Percentiles rank a stretch among this genome's conserved stretches.
These are phyloP conservation scores for Exophiala sideris DNA, from an alignment of 2,329 filamentous ascomycete species.

Conservation along the genomic window DNA sequence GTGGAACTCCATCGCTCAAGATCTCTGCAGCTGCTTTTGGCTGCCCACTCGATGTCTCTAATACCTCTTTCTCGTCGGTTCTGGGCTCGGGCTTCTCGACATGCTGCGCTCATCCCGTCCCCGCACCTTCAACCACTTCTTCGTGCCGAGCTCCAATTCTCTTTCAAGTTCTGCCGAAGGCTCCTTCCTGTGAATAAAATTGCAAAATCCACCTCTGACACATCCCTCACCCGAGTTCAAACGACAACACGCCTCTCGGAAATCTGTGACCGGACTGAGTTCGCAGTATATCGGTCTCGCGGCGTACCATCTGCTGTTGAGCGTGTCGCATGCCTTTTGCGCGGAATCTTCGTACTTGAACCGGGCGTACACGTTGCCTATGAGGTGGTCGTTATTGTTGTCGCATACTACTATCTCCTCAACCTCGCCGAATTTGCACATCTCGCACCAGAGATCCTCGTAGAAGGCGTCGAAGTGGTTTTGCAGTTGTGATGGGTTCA, in stretches of 20 bases:
- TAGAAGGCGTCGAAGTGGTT: constrained; percentile 99
- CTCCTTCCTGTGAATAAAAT: constrained; percentile 98
- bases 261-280: constrained; percentile 93
- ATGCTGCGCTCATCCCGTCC: constrained; percentile 81
- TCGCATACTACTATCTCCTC: constrained; percentile 98
- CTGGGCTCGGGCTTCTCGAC: constrained; percentile 78
- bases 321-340: constrained; percentile 85
- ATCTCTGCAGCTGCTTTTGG: not conserved
- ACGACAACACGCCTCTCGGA: constrained; percentile 93
- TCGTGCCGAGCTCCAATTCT: constrained; percentile 81
- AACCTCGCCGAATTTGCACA: constrained; percentile 97
- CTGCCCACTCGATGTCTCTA: constrained; percentile 37
- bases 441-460: constrained; percentile 99
- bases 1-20: too few species aligned
- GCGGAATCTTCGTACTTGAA: constrained; percentile 99
- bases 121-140: constrained; percentile 89
- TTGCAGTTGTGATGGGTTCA: constrained; percentile 93
- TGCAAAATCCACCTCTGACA: constrained; percentile 94
- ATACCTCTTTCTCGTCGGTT: constrained; percentile 71
- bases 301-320: constrained; percentile 96
- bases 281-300: constrained; percentile 98
- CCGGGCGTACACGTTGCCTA: constrained; percentile 97
- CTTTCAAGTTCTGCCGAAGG: constrained; percentile 82
- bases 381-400: constrained; percentile 99
- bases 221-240: constrained; percentile 94